Conservation (phyloP, 2,329 filamentous ascomycete genomes). For the Exophiala alcalophila region DNA sequence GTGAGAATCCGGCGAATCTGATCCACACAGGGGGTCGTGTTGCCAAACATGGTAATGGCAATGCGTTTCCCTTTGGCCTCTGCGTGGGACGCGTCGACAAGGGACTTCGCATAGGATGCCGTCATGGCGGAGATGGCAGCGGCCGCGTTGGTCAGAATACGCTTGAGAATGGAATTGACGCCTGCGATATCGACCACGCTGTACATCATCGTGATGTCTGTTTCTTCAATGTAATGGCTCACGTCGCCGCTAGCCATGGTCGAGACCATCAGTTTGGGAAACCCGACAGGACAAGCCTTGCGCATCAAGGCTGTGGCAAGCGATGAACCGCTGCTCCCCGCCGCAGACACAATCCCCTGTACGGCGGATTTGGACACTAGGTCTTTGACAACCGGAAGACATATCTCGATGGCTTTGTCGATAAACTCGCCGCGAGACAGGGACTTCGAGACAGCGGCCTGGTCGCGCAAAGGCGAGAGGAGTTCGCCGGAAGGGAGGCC, state of each 20-base stretch:
- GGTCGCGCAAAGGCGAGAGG: slow-evolving; percentile 36
- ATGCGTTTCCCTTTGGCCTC: slow-evolving; percentile 47
- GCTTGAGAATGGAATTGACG: slow-evolving; percentile 57
- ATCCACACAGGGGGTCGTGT: slow-evolving; percentile 66
- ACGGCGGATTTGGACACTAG: slow-evolving; percentile 43
- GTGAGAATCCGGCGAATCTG: slow-evolving; percentile 43
- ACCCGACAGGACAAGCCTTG: slow-evolving; percentile 56
- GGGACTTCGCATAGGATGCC: slow-evolving; percentile 37
- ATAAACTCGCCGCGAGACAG: slow-evolving; percentile 57
- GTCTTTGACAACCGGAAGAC: slow-evolving; percentile 42
- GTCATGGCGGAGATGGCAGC: slow-evolving; percentile 61
- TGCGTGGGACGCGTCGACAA: slow-evolving; percentile 9
- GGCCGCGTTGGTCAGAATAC: slow-evolving; percentile 62
- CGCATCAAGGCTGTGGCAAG: slow-evolving; percentile 62
- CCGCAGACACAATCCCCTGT: slow-evolving; percentile 58
- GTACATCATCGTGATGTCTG: slow-evolving; percentile 68
- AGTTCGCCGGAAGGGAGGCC: slow-evolving; percentile 46
- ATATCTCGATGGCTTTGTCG: slow-evolving; percentile 52
- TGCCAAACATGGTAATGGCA: slow-evolving; percentile 71
- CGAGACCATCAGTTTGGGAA: slow-evolving; percentile 68
- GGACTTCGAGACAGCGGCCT: slow-evolving; percentile 35
- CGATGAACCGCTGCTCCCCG: slow-evolving; percentile 62
- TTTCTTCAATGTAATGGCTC: slow-evolving; percentile 62
- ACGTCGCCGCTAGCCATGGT: slow-evolving; percentile 68
- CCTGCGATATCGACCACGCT: slow-evolving; percentile 69